A percentile compares a stretch with the other conserved stretches of the same genome.
Evolutionary conservation across 257 asterid genomes (phyloP).

Genomic region (Schizonepeta tenuifolia): DNA sequence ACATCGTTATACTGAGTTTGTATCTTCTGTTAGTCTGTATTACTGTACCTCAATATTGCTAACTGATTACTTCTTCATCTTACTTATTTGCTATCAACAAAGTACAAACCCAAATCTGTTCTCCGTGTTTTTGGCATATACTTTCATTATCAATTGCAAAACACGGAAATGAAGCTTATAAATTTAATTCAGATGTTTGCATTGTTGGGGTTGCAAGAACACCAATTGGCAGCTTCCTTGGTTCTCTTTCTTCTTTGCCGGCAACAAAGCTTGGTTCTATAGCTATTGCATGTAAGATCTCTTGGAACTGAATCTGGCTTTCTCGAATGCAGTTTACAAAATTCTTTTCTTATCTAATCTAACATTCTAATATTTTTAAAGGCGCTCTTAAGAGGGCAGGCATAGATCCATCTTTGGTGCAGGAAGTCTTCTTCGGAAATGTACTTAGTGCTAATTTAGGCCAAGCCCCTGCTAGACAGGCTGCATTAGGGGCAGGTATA

Average conservation of each 20-base stretch:
- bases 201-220: constrained; percentile 97
- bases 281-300: constrained; percentile 65
- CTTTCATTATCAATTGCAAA: background rate
- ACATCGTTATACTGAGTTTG: background rate
- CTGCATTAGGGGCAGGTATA: constrained; percentile 92
- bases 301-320: constrained; percentile 7
- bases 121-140: background rate
- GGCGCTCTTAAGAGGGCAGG: constrained; percentile 94
- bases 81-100: background rate
- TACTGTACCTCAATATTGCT: background rate
- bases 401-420: constrained; percentile 75
- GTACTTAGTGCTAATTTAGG: constrained; percentile 98
- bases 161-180: constrained; percentile 1
- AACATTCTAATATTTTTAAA: constrained; percentile 31
- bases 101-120: constrained; percentile 5
- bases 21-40: background rate
- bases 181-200: constrained; percentile 75
- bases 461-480: constrained; percentile 99
- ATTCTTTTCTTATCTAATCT: constrained; percentile 11
- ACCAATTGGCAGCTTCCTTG: constrained; percentile 87
- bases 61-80: background rate
- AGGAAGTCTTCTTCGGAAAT: constrained; percentile 95
- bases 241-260: constrained; percentile 82
- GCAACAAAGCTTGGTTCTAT: constrained; percentile 95
- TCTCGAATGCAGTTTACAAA: background rate